Evolutionary conservation across 2,329 filamentous ascomycete genomes (phyloP).

Genomic region (Xylaria sp.): DNA sequence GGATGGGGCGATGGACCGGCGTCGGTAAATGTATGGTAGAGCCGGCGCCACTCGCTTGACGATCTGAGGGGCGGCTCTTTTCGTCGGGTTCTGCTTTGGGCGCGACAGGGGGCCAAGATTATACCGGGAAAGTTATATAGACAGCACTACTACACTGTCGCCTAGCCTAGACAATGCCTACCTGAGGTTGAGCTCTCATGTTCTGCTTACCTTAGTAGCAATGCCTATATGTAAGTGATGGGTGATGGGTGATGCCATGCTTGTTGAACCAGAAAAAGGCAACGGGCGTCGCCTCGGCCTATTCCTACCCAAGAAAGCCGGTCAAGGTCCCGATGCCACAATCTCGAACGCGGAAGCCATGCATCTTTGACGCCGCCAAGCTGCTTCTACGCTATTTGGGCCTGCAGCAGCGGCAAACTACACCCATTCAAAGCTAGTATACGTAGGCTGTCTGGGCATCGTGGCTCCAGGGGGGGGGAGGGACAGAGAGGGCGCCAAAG

Average conservation of each 20-base stretch:
- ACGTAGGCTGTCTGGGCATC: background rate
- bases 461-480: background rate
- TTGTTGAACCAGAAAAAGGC: background rate
- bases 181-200: background rate
- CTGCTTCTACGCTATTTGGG: slow-evolving; percentile 2
- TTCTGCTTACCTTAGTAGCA: background rate
- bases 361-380: slow-evolving; percentile 19
- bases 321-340: slow-evolving; percentile 3
- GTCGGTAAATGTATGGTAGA: slow-evolving; percentile 3
- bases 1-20: slow-evolving; percentile 5
- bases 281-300: background rate
- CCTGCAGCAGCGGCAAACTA: slow-evolving; percentile 15
- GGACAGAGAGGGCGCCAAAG: background rate
- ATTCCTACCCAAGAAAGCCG: background rate
- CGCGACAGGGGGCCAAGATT: background rate
- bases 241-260: background rate
- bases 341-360: slow-evolving; percentile 13
- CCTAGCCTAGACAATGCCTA: background rate
- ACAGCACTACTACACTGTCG: no score
- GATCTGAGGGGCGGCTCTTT: slow-evolving; percentile 9
- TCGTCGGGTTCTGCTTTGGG: background rate
- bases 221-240: no score
- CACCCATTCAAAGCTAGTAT: background rate
- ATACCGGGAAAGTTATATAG: background rate
- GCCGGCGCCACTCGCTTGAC: slow-evolving; percentile 3